These are phyloP conservation scores for Trichoderma semiorbis DNA, from an alignment of 2,329 filamentous ascomycete species.

Conservation along the genomic window DNA sequence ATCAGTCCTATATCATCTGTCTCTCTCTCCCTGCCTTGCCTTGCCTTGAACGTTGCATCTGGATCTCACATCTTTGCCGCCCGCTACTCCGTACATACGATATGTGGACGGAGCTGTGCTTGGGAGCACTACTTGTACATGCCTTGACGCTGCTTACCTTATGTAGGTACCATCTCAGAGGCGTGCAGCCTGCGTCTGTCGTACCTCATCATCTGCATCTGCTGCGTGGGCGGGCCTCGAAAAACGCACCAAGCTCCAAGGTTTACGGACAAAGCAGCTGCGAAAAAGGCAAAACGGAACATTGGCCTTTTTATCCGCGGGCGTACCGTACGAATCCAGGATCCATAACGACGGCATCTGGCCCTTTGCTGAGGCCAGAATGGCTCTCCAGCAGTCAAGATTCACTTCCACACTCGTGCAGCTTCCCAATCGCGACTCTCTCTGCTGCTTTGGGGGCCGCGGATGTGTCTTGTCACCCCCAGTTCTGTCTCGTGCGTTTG, in stretches of 20 bases:
- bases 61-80: neutral
- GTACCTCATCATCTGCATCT: conserved; percentile 15
- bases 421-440: conserved; percentile 8
- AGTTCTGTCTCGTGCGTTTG: neutral
- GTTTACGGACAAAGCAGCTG: neutral
- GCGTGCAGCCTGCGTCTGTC: conserved; percentile 11
- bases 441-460: neutral
- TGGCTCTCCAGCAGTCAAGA: neutral
- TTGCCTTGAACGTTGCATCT: neutral
- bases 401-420: neutral
- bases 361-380: neutral
- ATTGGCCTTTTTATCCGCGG: conserved; percentile 10
- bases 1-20: neutral
- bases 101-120: neutral
- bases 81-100: neutral
- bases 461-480: conserved; percentile 2
- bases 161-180: conserved; percentile 16
- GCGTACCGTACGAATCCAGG: neutral
- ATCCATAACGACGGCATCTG: conserved; percentile 4
- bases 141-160: neutral
- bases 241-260: neutral
- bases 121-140: neutral
- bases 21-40: neutral
- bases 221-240: conserved; percentile 5
- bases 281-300: conserved; percentile 13